Percentiles rank a stretch among this genome's conserved stretches.
These are phyloP conservation scores for Blastobotrys americana DNA, from an alignment of 805 yeast genomes.

Conservation along the genomic window DNA sequence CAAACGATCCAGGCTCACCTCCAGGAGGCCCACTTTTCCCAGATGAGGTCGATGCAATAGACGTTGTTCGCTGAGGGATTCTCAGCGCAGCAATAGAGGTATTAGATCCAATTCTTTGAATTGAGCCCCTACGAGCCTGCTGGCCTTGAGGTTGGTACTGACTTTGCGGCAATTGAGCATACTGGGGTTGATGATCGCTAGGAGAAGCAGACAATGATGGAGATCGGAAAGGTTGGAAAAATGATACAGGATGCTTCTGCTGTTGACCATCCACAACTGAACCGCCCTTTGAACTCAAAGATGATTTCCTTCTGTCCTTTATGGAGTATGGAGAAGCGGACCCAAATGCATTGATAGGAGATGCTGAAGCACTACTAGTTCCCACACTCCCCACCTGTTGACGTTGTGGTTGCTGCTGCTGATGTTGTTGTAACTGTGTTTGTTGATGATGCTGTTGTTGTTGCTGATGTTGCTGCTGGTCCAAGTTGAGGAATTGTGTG, in stretches of 20 bases:
- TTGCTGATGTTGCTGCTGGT: slow-evolving; percentile 23
- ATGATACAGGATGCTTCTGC: slow-evolving; percentile 29
- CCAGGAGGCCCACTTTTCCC: slow-evolving; percentile 23
- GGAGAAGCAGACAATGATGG: slow-evolving; percentile 47
- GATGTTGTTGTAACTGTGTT: neutral
- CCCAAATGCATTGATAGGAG: too few relatives aligned
- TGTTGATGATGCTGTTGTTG: slow-evolving; percentile 10
- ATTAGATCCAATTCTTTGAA: slow-evolving; percentile 36
- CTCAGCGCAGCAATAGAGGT: slow-evolving; percentile 37
- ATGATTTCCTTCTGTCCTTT: neutral
- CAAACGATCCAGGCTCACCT: slow-evolving; percentile 22
- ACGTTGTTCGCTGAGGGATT: slow-evolving; percentile 25
- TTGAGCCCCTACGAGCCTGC: neutral
- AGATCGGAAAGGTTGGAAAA: slow-evolving; percentile 54
- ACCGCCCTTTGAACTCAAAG: neutral
- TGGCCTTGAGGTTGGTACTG: neutral
- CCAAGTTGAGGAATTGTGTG: slow-evolving; percentile 47
- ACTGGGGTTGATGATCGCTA: slow-evolving; percentile 1
- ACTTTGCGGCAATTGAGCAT: too few relatives aligned
- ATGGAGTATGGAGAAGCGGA: neutral
- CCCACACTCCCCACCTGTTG: slow-evolving; percentile 1
- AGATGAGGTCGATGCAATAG: slow-evolving; percentile 24
- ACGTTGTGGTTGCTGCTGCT: slow-evolving; percentile 2
- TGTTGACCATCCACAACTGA: neutral
- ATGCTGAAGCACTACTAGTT: slow-evolving; percentile 4